Base-by-base conservation (phyloP, 2,329 filamentous ascomycete genomes). In the Penicillium brasilianum region DNA sequence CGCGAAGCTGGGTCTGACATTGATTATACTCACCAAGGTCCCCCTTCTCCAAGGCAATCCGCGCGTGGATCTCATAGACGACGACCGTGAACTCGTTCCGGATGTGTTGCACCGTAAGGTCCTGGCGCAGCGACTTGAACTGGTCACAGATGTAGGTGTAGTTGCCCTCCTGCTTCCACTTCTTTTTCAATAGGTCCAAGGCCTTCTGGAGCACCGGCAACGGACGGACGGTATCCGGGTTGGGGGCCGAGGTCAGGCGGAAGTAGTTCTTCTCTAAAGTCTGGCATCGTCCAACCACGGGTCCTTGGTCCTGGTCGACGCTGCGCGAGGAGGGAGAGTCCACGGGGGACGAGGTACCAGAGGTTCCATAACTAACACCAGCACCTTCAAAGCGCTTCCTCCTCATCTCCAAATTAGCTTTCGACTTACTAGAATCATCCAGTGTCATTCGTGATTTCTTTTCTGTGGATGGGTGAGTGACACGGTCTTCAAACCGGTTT, bases 11-110 rank as follows among this genome's bases (percentile, higher is more conserved):
- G 73, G 95, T 98, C 84, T 99, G 95, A 81, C 95, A 99, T 86
- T 99, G 95, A 84, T 99, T 99, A 95, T 99, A 99, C 95, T 99
- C 95, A 99, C 95, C 94, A 83, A 98, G 87, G 84, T 99, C 95
- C 81, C 91, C 93, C 86, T 96, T 97, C 81, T 99, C 94, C 79
- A 99, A 84, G 69, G 95, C 95, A 80, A 99, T 98, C 63, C 95
- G 90, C 66, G 94, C 95, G 81, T 99, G 95, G 64, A 94, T 96
- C 81, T 99, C 95, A 80, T 99, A 99, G 51, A 97, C 95, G 65
- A 87, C 90, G 66, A 98, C 93, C 28, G 95, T 98, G 76, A 99
- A 98, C 56, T 96, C 91, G 78, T 93, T 97, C 81, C 92, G 93
- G 81, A 99, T 93, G 74, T 92, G 94, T 80, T 99, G 95, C 58